Evolutionary conservation across 1,284 basidiomycete genomes (phyloP).

Genomic region (Tetrapyrgos nigripes): DNA sequence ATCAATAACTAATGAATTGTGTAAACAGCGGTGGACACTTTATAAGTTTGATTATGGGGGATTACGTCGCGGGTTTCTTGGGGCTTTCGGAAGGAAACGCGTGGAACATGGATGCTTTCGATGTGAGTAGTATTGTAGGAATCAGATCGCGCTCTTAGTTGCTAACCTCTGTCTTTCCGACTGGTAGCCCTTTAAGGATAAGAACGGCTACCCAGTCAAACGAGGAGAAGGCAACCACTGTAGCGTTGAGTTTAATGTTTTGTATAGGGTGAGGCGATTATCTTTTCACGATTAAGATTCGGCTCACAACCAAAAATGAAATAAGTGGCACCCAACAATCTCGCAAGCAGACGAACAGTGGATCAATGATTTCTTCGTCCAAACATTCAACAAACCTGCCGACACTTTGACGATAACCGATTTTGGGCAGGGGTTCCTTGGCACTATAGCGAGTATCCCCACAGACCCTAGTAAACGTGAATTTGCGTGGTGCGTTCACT

Average conservation of each 20-base stretch:
- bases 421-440: constrained; percentile 27
- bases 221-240: constrained; percentile 55
- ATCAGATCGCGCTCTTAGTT: neutral
- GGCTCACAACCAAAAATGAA: constrained; percentile 6
- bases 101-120: constrained; percentile 51
- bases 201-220: constrained; percentile 35
- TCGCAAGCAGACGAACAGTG: constrained; percentile 47
- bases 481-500: constrained; percentile 39
- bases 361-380: constrained; percentile 45
- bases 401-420: constrained; percentile 36
- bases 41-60: constrained; percentile 49
- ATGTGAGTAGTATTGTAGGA: constrained; percentile 29
- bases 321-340: constrained; percentile 44
- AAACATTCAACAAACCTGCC: constrained; percentile 38
- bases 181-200: no score
- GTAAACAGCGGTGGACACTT: constrained; percentile 45
- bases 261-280: constrained; percentile 47
- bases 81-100: constrained; percentile 49
- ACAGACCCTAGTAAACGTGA: constrained; percentile 38
- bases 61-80: constrained; percentile 56
- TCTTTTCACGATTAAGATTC: neutral
- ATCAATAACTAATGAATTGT: neutral
- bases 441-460: constrained; percentile 26
- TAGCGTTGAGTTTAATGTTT: constrained; percentile 60
- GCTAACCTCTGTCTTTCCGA: neutral